Base-by-base conservation (phyloP, 352 stramenopile genomes). In the Aphanomyces cochlioides region DNA sequence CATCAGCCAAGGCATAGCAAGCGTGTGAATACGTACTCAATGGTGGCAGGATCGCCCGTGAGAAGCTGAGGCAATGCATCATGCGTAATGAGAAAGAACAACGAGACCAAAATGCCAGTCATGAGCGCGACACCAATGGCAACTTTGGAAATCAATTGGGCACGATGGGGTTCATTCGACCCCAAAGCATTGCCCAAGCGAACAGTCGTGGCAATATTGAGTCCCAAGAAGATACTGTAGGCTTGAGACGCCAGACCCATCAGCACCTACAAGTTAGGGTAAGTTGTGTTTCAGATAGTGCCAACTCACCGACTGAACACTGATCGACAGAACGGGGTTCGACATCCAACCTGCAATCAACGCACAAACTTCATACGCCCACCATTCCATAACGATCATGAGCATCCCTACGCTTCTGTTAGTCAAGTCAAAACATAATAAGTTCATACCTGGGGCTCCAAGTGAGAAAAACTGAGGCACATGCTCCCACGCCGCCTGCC, bases 291-390 rank as follows among this genome's bases (percentile, higher is more conserved):
- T 1, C 5, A 12, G n/a, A 21, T 28, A 70, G 28, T 28, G 28
- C 28, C 28, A 28, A 28, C 28, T 57, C 47, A 93, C 82, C n/a
- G 84, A 89, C 66, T 93, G 86, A 15, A 90, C 84, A 47, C 80
- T 90, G 47, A 93, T 84, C 13, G 83, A 75, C 3, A 89, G 71
- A 45, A 92, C 79, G 47, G 79, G 79, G 74, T 89, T 77, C 19
- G 83, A 79, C 19, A 93, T 72, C 66, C 78, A 75, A 1, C 86
- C 86, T 1, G 84, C 84, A 19, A 89, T 79, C 5, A 77, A 74
- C n/a, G 86, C 80, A 83, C 91, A 87, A 72, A 92, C 89, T 72
- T 93, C 86, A 47, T 90, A 93, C 50, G 86, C 82, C 70, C 78
- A 83, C 84, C 83, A 92, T 72, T 93, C 86, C 7, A 92, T 67